phyloP scores from a whole-genome alignment of 1,284 basidiomycete genomes.

The Papiliotrema nemorosa region DNA sequence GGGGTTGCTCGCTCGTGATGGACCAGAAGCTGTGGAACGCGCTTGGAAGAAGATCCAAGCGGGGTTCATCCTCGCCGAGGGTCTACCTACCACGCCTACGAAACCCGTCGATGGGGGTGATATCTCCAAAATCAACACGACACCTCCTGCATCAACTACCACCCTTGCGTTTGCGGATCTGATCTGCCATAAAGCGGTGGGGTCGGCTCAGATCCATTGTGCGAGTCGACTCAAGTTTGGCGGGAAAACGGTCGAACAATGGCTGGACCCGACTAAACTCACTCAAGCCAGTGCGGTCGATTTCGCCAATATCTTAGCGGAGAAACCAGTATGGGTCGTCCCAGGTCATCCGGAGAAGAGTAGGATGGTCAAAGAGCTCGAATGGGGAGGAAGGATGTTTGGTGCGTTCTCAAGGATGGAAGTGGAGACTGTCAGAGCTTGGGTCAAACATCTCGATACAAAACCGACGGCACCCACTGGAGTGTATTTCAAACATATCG shows the following conservation, averaged over 20 bases:
- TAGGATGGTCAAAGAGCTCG: slow-evolving; percentile 26
- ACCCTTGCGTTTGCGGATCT: slow-evolving; percentile 13
- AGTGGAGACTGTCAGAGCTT: slow-evolving; percentile 16
- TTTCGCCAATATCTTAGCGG: slow-evolving; percentile 23
- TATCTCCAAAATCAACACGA: background rate
- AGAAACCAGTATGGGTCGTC: slow-evolving; percentile 24
- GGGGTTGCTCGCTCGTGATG: slow-evolving; percentile 19
- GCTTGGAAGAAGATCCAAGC: slow-evolving; percentile 36
- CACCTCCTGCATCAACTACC: background rate
- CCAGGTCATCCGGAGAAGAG: slow-evolving; percentile 23
- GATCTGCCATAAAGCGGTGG: slow-evolving; percentile 22
- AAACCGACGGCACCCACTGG: slow-evolving; percentile 1
- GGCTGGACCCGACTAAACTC: slow-evolving; percentile 26
- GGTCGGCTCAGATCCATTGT: slow-evolving; percentile 33
- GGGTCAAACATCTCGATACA: slow-evolving; percentile 16
- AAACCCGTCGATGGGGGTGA: background rate
- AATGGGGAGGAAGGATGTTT: slow-evolving; percentile 42
- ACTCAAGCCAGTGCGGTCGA: slow-evolving; percentile 14
- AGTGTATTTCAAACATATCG: background rate
- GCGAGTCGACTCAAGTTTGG: slow-evolving; percentile 23
- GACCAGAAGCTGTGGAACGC: slow-evolving; percentile 21
- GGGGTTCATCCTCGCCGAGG: slow-evolving; percentile 34
- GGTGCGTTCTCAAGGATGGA: slow-evolving; percentile 33
- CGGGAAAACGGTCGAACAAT: slow-evolving; percentile 26
- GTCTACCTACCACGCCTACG: slow-evolving; percentile 36